phyloP scores from a whole-genome alignment of 129 eudicot genomes.

The Artemisia argyi region DNA sequence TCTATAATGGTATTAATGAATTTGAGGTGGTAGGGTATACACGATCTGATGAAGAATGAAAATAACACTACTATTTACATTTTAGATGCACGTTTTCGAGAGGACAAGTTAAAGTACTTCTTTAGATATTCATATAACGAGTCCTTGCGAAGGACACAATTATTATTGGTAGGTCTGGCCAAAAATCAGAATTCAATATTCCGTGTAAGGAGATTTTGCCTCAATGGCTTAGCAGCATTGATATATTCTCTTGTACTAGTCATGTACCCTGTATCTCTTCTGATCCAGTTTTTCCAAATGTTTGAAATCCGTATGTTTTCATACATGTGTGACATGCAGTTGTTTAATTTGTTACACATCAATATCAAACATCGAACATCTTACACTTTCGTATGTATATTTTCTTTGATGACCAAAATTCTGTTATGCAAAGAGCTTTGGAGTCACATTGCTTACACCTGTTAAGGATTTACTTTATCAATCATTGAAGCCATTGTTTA shows the following conservation, averaged over 20 bases:
- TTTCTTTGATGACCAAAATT: neutral
- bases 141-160: neutral
- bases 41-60: neutral
- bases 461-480: neutral
- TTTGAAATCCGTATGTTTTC: neutral
- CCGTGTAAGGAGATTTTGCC: neutral
- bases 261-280: constrained; percentile 8
- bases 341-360: neutral
- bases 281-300: neutral
- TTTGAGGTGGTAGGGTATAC: constrained; percentile 4
- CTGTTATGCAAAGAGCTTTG: neutral
- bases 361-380: neutral
- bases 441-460: too few species aligned
- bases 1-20: neutral
- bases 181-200: neutral
- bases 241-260: neutral
- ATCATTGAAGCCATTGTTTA: neutral
- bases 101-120: neutral
- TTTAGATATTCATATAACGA: neutral
- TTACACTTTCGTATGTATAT: neutral
- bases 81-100: neutral
- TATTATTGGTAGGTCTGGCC: neutral
- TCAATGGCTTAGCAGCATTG: neutral
- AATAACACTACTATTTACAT: neutral
- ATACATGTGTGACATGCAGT: neutral